A percentile compares a stretch with the other conserved stretches of the same genome.
Conservation (phyloP, 345 rosid genomes). For the Adansonia digitata region DNA sequence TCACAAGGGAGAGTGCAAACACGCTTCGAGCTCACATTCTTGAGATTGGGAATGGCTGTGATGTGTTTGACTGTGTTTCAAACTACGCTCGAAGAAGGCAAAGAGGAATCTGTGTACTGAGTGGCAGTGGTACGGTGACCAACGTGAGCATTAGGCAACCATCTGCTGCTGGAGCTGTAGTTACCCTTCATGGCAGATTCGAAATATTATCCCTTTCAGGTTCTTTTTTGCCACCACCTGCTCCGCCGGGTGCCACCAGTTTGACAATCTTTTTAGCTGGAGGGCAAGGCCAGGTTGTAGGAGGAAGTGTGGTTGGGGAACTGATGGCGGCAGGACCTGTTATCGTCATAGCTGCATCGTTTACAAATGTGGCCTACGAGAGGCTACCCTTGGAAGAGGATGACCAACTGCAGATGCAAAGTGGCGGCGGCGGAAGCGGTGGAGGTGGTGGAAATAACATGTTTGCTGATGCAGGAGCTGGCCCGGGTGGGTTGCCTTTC, state of each 20-base stretch:
- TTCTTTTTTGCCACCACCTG: constrained; percentile 91
- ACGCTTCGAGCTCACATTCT: constrained; percentile 95
- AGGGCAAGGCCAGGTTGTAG: constrained; percentile 90
- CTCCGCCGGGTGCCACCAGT: constrained; percentile 95
- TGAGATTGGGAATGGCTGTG: constrained; percentile 87
- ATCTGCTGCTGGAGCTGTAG: constrained; percentile 69
- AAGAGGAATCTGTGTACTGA: constrained; percentile 81
- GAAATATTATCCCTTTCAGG: constrained; percentile 90
- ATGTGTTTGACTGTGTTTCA: constrained; percentile 77
- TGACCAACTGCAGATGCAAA: constrained; percentile 66
- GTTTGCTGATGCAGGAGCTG: constrained; percentile 38
- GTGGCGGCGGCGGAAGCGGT: constrained; percentile 22
- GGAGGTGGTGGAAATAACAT: constrained; percentile 28
- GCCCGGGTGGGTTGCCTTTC: constrained; percentile 75
- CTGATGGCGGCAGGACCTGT: constrained; percentile 89
- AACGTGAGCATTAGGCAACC: constrained; percentile 91
- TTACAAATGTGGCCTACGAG: constrained; percentile 92
- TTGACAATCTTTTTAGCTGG: constrained; percentile 78
- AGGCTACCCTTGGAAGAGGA: constrained; percentile 86
- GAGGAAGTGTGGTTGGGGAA: constrained; percentile 97
- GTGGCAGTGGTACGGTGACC: constrained; percentile 90
- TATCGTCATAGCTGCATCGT: constrained; percentile 85
- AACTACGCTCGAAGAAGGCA: constrained; percentile 87
- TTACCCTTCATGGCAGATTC: constrained; percentile 81
- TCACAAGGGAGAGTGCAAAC: constrained; percentile 93